Evolutionary conservation across 768 basidiomycete species (phyloP).

Genomic region (Tephrocybe sp.): DNA sequence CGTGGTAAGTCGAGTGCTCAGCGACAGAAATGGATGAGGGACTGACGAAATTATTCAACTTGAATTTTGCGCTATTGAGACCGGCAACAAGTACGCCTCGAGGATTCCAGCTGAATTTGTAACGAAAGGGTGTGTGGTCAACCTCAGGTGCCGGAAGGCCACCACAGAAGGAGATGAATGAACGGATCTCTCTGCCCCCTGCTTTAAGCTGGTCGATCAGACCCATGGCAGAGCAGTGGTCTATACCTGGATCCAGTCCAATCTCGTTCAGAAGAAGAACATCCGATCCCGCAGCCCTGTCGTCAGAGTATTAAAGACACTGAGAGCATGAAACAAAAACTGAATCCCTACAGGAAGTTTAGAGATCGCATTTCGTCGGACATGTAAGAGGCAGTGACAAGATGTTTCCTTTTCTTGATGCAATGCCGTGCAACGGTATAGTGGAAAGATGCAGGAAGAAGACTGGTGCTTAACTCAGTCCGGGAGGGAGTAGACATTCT

Average conservation of each 20-base stretch:
- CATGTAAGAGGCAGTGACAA: slow-evolving; percentile 91
- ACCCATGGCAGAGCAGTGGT: slow-evolving; percentile 82
- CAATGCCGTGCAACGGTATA: slow-evolving; percentile 68
- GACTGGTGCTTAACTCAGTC: slow-evolving; percentile 37
- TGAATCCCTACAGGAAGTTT: slow-evolving; percentile 48
- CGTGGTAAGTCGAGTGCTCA: not conserved
- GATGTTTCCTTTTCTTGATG: slow-evolving; percentile 63
- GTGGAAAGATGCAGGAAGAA: slow-evolving; percentile 80
- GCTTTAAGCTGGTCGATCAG: slow-evolving; percentile 52
- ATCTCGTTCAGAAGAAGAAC: slow-evolving; percentile 88
- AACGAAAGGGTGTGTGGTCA: slow-evolving; percentile 66
- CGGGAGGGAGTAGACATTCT: not conserved
- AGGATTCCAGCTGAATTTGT: slow-evolving; percentile 95
- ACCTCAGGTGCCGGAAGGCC: slow-evolving; percentile 82
- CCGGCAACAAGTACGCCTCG: slow-evolving; percentile 83
- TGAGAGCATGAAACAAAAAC: not conserved
- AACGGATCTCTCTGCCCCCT: slow-evolving; percentile 54
- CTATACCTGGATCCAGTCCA: slow-evolving; percentile 85
- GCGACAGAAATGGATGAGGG: not conserved
- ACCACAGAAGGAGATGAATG: slow-evolving; percentile 91
- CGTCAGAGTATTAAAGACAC: not conserved
- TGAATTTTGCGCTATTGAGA: slow-evolving; percentile 66
- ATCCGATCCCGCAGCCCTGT: slow-evolving; percentile 54
- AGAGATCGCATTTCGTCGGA: slow-evolving; percentile 72
- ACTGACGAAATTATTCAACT: slow-evolving; percentile 54